phyloP scores from a whole-genome alignment of 2,329 filamentous ascomycete genomes.

The Colletotrichum sidae region DNA sequence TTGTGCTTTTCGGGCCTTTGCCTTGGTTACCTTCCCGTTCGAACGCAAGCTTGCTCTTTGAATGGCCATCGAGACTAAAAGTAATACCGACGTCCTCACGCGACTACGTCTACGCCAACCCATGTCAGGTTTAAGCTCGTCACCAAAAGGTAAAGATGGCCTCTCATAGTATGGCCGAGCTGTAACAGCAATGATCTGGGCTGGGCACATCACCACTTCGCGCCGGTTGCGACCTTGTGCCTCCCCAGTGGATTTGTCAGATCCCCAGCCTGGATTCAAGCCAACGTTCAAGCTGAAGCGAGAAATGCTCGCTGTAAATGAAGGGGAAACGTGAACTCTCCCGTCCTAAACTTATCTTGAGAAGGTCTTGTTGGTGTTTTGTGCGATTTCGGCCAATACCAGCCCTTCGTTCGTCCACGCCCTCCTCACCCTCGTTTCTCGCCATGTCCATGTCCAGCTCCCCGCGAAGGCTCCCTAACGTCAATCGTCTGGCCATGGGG shows the following conservation, averaged over 20 bases:
- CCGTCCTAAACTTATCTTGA: background rate
- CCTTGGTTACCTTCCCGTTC: too few relatives aligned
- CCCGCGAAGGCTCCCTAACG: conserved; percentile 17
- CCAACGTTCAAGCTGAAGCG: conserved; percentile 1
- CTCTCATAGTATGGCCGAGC: conserved; percentile 11
- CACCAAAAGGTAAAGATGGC: too few relatives aligned
- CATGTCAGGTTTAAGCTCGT: background rate
- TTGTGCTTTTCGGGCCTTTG: conserved; percentile 1
- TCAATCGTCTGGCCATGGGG: conserved; percentile 19
- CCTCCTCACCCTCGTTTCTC: conserved; percentile 5
- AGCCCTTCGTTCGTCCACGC: conserved; percentile 23
- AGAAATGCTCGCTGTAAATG: too few relatives aligned
- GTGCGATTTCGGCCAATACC: conserved; percentile 15
- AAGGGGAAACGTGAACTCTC: background rate
- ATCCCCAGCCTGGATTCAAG: background rate
- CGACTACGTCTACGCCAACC: conserved; percentile 12
- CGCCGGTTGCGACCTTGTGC: background rate
- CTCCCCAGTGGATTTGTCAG: background rate
- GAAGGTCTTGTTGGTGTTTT: conserved; percentile 6
- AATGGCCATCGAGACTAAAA: too few relatives aligned
- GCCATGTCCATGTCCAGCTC: conserved; percentile 8
- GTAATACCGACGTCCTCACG: background rate
- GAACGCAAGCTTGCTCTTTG: too few relatives aligned
- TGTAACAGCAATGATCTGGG: conserved; percentile 21
- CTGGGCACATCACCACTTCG: conserved; percentile 15